Conservation (phyloP, 495 filamentous ascomycete species). For the Aspergillus panamensis region DNA sequence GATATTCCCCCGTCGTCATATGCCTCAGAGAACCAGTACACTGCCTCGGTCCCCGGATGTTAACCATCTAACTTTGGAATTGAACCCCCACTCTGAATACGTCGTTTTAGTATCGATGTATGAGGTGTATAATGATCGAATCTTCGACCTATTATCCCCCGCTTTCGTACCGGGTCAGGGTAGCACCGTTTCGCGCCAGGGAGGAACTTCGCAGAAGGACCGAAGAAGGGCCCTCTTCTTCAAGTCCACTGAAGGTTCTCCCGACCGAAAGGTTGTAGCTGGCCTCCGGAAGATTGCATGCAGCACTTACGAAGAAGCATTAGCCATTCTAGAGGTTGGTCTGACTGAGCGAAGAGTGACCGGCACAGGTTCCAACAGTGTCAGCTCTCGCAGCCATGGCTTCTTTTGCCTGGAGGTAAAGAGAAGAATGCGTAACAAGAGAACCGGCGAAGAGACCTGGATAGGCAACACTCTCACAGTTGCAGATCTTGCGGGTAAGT, state of each 20-base stretch:
- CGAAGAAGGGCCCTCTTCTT: slow-evolving; percentile 75
- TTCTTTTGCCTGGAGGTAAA: slow-evolving; percentile 97
- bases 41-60: slow-evolving; percentile 74
- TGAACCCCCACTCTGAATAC: slow-evolving; percentile 75
- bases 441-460: slow-evolving; percentile 60
- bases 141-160: slow-evolving; percentile 83
- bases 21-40: slow-evolving; percentile 58
- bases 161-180: slow-evolving; percentile 40
- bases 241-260: slow-evolving; percentile 79
- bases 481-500: slow-evolving; percentile 82
- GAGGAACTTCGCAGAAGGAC: slow-evolving; percentile 55
- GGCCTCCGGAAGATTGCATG: slow-evolving; percentile 89
- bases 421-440: slow-evolving; percentile 59
- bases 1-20: slow-evolving; percentile 53
- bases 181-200: slow-evolving; percentile 38
- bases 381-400: slow-evolving; percentile 86
- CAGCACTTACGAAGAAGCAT: slow-evolving; percentile 76
- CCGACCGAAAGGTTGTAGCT: slow-evolving; percentile 85
- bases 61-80: slow-evolving; percentile 59
- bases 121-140: slow-evolving; percentile 97
- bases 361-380: slow-evolving; percentile 84
- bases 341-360: slow-evolving; percentile 83
- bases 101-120: slow-evolving; percentile 94
- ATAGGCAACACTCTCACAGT: slow-evolving; percentile 78
- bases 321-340: slow-evolving; percentile 88